Evolutionary conservation across 176 grass and related monocot genomes (phyloP).

Genomic region (Lolium rigidum): DNA sequence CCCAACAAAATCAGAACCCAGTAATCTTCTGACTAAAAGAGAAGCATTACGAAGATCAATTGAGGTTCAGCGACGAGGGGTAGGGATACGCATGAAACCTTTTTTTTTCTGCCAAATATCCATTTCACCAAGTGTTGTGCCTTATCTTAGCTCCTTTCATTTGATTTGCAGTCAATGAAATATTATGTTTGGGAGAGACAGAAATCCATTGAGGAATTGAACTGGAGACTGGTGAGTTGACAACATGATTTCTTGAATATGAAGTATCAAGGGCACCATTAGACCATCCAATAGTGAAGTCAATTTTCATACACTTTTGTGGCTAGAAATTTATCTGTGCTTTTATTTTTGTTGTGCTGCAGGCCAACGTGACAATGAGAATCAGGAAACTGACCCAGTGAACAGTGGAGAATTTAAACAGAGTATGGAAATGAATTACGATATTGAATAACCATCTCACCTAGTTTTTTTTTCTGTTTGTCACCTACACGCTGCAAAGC

Average conservation of each 20-base stretch:
- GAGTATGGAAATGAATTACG: background rate
- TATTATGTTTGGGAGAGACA: conserved; percentile 65
- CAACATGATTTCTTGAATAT: background rate
- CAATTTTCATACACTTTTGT: background rate
- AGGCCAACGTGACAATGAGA: conserved; percentile 47
- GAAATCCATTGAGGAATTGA: conserved; percentile 63
- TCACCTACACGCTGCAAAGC: background rate
- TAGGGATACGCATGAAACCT: conserved; percentile 36
- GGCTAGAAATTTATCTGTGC: conserved; percentile 9
- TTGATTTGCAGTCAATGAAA: conserved; percentile 74
- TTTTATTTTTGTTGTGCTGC: conserved; percentile 17
- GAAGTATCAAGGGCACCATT: background rate
- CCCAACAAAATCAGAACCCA: conserved; percentile 56
- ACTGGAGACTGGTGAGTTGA: conserved; percentile 65
- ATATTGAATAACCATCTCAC: background rate
- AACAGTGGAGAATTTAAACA: background rate
- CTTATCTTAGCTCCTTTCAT: conserved; percentile 24
- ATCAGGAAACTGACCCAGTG: conserved; percentile 42
- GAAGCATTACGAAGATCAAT: conserved; percentile 84
- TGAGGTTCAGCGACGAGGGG: conserved; percentile 82
- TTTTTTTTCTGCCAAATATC: background rate
- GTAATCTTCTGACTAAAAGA: conserved; percentile 78
- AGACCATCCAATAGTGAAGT: background rate
- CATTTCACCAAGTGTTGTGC: background rate
- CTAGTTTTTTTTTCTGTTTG: background rate